Percentiles rank a stretch among this genome's conserved stretches.
phyloP scores from a whole-genome alignment of 805 yeast species.

The Wickerhamomyces strasburgensis region DNA sequence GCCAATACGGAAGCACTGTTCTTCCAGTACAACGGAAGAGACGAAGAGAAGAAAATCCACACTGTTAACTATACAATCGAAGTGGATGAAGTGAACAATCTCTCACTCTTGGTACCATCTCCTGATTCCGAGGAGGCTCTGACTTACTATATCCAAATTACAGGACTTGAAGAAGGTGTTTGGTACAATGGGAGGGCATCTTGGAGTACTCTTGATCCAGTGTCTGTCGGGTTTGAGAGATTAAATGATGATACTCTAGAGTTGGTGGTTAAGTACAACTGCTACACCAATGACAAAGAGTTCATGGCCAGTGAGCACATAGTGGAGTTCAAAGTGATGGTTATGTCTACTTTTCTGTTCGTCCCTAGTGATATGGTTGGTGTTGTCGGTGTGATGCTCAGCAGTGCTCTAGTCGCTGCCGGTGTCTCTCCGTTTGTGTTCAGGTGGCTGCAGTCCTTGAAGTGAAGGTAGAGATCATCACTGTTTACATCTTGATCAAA shows the following conservation, averaged over 20 bases:
- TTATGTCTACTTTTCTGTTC: not conserved
- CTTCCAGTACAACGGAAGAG: conserved; percentile 4
- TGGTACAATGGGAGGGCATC: conserved; percentile 19
- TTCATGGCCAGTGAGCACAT: conserved; percentile 8
- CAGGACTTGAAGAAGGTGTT: conserved; percentile 1
- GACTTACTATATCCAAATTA: conserved; percentile 3
- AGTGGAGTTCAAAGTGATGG: not conserved
- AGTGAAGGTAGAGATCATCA: too few species aligned
- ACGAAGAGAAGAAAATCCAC: not conserved
- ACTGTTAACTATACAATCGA: not conserved
- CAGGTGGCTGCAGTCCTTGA: not conserved
- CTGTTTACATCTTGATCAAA: too few species aligned
- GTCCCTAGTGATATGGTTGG: conserved; percentile 5
- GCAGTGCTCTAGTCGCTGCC: not conserved
- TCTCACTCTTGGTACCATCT: conserved; percentile 6
- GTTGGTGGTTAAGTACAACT: conserved; percentile 11
- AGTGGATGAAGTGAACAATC: conserved; percentile 1
- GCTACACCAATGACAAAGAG: conserved; percentile 9
- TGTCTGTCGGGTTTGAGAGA: conserved; percentile 14
- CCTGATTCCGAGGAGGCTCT: conserved; percentile 1
- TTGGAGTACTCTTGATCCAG: conserved; percentile 24
- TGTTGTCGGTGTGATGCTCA: not conserved
- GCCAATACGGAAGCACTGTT: conserved; percentile 23
- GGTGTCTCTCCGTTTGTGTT: not conserved
- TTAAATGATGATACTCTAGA: conserved; percentile 4